These are phyloP conservation scores for Sphaerobolus stellatus DNA, from an alignment of 1,284 basidiomycete genomes.

Conservation along the genomic window DNA sequence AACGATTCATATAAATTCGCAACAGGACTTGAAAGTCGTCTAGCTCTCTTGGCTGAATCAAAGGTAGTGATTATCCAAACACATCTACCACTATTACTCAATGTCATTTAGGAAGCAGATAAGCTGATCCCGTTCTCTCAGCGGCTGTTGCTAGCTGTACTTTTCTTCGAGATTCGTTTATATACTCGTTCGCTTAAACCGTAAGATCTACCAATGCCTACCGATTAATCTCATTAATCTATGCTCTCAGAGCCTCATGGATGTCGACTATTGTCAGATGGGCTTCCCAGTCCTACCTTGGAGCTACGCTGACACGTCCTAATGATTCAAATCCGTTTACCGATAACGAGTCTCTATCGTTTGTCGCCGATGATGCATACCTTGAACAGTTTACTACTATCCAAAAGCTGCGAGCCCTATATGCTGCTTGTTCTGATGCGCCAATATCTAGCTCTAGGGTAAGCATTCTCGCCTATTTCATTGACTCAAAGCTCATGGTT, in stretches of 20 bases:
- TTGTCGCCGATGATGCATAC: conserved; percentile 37
- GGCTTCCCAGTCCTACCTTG: conserved; percentile 40
- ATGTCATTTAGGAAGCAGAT: conserved; percentile 48
- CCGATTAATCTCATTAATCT: conserved; percentile 4
- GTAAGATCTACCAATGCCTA: conserved; percentile 51
- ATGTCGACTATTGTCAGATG: conserved; percentile 52
- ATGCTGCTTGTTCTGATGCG: conserved; percentile 46
- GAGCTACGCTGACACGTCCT: conserved; percentile 11
- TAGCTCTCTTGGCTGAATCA: conserved; percentile 58
- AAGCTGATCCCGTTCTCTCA: conserved; percentile 51
- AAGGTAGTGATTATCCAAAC: conserved; percentile 44
- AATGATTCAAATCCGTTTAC: conserved; percentile 25
- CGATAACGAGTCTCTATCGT: neutral
- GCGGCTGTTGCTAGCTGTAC: conserved; percentile 52
- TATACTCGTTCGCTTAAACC: conserved; percentile 58
- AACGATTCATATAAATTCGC: conserved; percentile 50
- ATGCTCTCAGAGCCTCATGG: conserved; percentile 52
- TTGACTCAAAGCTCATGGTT: conserved; percentile 8
- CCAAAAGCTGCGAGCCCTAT: conserved; percentile 48
- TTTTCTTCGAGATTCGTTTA: conserved; percentile 63
- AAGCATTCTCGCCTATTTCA: conserved; percentile 9
- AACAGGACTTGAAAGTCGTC: conserved; percentile 52
- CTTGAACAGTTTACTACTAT: conserved; percentile 45
- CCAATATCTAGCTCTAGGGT: conserved; percentile 37
- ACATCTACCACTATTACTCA: conserved; percentile 1